These are phyloP conservation scores for Symbiodinium natans DNA, from an alignment of 73 alveolate species.

Conservation along the genomic window DNA sequence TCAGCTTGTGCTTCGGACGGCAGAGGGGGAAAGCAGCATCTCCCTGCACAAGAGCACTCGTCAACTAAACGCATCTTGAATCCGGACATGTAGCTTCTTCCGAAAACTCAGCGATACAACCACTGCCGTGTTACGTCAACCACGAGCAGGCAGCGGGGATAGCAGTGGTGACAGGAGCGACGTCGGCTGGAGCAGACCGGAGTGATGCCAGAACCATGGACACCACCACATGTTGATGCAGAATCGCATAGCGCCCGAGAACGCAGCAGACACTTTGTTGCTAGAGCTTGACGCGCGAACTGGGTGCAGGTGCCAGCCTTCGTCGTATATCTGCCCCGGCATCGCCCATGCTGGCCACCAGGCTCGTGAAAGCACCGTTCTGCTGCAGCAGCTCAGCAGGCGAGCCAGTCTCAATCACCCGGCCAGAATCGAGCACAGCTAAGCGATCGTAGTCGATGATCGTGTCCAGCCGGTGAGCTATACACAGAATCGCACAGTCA, in stretches of 20 bases:
- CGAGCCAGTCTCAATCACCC: constrained; percentile 45
- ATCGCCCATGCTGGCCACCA: constrained; percentile 47
- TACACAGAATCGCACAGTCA: constrained; percentile 97
- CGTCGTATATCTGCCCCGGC: background rate
- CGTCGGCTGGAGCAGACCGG: background rate
- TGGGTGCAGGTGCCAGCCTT: background rate
- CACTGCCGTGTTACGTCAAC: background rate
- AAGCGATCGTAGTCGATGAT: constrained; percentile 96
- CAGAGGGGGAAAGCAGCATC: background rate
- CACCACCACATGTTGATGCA: background rate
- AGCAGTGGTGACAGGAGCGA: background rate
- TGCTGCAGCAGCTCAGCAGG: constrained; percentile 37
- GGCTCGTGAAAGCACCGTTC: constrained; percentile 2
- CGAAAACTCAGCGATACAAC: no score
- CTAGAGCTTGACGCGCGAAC: constrained; percentile 4
- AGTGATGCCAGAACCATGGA: background rate
- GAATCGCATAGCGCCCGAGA: background rate
- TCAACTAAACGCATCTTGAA: background rate
- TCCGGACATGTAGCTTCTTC: no score
- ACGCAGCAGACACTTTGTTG: background rate
- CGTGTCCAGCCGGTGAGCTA: constrained; percentile 98
- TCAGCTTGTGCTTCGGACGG: background rate
- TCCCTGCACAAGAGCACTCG: background rate
- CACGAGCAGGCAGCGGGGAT: background rate
- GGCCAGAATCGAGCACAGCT: background rate